A percentile compares a stretch with the other conserved stretches of the same genome.
phyloP scores from a whole-genome alignment of 2,329 filamentous ascomycete species.

The Aspergillus japonicus region DNA sequence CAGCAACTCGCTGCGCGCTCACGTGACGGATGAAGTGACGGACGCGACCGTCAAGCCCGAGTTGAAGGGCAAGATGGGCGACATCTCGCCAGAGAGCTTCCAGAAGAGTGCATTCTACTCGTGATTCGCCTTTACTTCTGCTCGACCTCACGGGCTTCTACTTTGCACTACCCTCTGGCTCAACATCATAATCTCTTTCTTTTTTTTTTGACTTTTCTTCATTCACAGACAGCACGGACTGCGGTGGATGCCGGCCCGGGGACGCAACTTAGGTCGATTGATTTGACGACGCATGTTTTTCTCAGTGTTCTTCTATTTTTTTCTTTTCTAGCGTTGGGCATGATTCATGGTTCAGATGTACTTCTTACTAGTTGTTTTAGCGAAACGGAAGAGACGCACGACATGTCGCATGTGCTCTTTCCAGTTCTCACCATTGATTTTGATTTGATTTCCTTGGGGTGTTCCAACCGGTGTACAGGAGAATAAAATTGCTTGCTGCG shows the following conservation, averaged over 20 bases:
- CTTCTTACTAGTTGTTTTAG: background rate
- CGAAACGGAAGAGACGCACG: background rate
- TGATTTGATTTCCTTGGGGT: background rate
- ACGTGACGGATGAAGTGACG: constrained; percentile 20
- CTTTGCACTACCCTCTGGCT: no score
- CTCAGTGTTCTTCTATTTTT: background rate
- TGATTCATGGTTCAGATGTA: no score
- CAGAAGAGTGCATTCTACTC: constrained; percentile 70
- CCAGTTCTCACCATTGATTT: no score
- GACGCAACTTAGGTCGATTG: no score
- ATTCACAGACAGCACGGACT: background rate
- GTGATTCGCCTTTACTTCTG: constrained; percentile 32
- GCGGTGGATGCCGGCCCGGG: no score
- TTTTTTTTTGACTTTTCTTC: background rate
- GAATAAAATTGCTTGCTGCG: background rate
- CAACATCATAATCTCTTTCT: background rate
- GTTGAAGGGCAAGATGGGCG: constrained; percentile 59
- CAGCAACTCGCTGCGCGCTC: constrained; percentile 54
- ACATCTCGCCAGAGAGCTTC: constrained; percentile 68
- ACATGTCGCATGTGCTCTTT: background rate
- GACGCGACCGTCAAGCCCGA: constrained; percentile 41
- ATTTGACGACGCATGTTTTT: no score
- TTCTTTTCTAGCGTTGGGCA: background rate
- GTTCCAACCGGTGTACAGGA: background rate
- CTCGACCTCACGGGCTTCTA: no score